Evolutionary conservation across 768 basidiomycete genomes (phyloP).

Genomic region (Boletales sp.): DNA sequence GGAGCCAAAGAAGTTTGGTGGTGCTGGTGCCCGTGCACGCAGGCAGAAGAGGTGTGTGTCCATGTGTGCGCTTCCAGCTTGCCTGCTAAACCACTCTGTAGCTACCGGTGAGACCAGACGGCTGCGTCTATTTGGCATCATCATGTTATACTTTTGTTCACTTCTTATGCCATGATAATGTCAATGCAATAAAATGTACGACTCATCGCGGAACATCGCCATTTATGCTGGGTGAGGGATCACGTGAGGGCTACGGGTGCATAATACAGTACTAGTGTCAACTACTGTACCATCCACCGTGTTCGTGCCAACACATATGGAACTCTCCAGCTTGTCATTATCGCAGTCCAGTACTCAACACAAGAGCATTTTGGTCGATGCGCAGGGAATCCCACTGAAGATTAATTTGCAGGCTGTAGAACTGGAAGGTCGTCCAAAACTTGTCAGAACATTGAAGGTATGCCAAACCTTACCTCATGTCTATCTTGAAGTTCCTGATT

Average conservation of each 20-base stretch:
- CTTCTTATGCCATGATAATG: conserved; percentile 33
- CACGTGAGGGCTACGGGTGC: conserved; percentile 8
- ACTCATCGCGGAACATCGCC: not conserved
- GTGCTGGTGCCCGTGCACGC: conserved; percentile 95
- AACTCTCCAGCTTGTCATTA: conserved; percentile 15
- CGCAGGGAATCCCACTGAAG: conserved; percentile 40
- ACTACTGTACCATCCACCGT: too few relatives aligned
- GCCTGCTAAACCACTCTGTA: conserved; percentile 30
- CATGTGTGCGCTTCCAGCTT: not conserved
- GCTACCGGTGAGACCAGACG: conserved; percentile 57
- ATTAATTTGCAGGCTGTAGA: conserved; percentile 59
- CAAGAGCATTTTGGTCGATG: conserved; percentile 36
- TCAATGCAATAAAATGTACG: conserved; percentile 33
- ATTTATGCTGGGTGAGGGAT: not conserved
- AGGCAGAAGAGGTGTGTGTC: conserved; percentile 84
- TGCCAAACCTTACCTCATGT: conserved; percentile 8
- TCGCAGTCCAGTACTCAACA: conserved; percentile 11
- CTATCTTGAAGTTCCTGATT: not conserved
- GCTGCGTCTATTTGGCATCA: conserved; percentile 36
- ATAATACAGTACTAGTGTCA: too few relatives aligned
- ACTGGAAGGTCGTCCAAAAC: conserved; percentile 45
- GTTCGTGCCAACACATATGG: conserved; percentile 6
- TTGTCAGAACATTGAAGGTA: conserved; percentile 51
- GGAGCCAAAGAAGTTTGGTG: conserved; percentile 99
- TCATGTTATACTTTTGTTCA: conserved; percentile 44